Percentiles rank a stretch among this genome's conserved stretches.
These are phyloP conservation scores for Silene vulgaris DNA, from an alignment of 179 eudicot genomes.

Conservation along the genomic window DNA sequence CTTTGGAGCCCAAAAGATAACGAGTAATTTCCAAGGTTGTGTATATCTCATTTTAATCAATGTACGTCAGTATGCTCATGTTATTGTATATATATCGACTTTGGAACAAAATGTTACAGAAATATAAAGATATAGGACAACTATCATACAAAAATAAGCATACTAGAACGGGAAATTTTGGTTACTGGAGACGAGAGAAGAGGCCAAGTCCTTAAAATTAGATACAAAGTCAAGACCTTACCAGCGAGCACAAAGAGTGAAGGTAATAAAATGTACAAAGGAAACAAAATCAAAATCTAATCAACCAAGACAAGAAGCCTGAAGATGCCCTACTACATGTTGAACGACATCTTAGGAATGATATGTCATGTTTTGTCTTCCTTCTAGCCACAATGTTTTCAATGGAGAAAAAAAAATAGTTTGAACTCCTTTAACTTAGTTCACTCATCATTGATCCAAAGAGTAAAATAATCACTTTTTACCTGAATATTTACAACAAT, in stretches of 20 bases:
- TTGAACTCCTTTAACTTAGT: conserved; percentile 17
- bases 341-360: conserved; percentile 14
- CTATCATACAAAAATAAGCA: not conserved
- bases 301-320: conserved; percentile 21
- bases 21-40: not conserved
- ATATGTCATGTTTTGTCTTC: conserved; percentile 19
- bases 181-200: not conserved
- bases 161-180: not conserved
- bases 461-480: conserved; percentile 23
- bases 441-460: conserved; percentile 23
- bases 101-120: not conserved
- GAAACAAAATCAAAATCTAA: conserved; percentile 5
- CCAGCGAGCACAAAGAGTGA: not conserved
- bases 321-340: conserved; percentile 25
- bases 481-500: conserved; percentile 31
- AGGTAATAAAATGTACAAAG: not conserved
- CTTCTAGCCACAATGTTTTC: conserved; percentile 18
- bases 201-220: too few relatives aligned
- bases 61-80: not conserved
- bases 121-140: not conserved
- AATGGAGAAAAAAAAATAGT: conserved; percentile 15
- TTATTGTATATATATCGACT: not conserved
- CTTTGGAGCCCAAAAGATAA: not conserved
- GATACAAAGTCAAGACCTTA: conserved; percentile 1
- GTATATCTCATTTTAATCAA: conserved; percentile 2